Evolutionary conservation across 371 early-diverging fungal genomes (phyloP).

Genomic region (Rhizopus microsporus): DNA sequence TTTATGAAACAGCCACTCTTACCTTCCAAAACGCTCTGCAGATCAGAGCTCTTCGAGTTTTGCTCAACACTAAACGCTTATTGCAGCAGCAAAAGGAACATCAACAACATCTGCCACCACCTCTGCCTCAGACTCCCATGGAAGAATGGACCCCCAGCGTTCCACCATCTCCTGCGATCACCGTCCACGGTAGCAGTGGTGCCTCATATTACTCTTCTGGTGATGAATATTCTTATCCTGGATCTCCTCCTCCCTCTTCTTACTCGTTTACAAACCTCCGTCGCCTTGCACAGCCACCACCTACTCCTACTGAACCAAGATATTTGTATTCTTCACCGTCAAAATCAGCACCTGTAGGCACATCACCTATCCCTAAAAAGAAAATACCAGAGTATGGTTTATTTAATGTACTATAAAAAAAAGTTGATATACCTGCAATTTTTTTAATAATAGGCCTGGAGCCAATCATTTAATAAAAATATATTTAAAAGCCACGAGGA

Average conservation of each 20-base stretch:
- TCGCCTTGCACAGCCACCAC: background rate
- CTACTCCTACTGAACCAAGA: background rate
- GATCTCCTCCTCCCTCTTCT: background rate
- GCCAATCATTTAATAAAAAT: background rate
- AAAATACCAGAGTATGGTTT: background rate
- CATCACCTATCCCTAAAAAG: background rate
- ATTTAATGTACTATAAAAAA: slow-evolving; percentile 2
- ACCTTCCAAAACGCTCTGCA: slow-evolving; percentile 55
- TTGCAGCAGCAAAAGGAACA: slow-evolving; percentile 9
- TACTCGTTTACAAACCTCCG: slow-evolving; percentile 2
- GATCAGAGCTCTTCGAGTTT: slow-evolving; percentile 51
- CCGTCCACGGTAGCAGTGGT: background rate
- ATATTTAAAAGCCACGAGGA: background rate
- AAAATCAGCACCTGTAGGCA: background rate
- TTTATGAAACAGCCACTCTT: slow-evolving; percentile 57
- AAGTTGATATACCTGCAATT: background rate
- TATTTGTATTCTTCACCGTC: background rate
- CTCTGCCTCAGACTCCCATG: background rate
- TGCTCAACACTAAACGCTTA: slow-evolving; percentile 44
- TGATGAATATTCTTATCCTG: background rate
- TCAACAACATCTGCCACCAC: background rate
- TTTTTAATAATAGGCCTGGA: background rate
- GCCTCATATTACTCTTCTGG: background rate
- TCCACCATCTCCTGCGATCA: background rate
- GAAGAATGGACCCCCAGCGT: background rate